Base-by-base conservation (phyloP, 345 rosid species). In the Laguncularia racemosa region DNA sequence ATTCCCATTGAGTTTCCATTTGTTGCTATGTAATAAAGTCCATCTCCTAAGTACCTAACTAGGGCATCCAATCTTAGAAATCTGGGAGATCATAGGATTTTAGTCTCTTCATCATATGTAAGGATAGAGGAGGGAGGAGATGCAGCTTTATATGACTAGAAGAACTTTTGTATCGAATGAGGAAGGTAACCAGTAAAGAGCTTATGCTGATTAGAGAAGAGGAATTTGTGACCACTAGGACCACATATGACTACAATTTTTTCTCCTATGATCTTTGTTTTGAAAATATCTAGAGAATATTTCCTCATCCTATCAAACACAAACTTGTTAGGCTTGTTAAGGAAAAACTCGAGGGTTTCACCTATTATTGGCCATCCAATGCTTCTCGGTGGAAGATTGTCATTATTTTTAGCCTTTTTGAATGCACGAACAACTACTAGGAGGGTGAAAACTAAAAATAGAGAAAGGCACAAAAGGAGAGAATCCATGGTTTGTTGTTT, bases 301-400 rank as follows among this genome's bases (percentile, higher is more conserved):
- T 70, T 78, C 2, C 57, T 59, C 84, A 78, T 82, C 62, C 87
- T 51, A 20, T 70, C 53, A 20, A 70, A 66, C 10, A 78, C 84
- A 40, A 78, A 82, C 52, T 67, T 70, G 26, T 82, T 82, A 0
- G 84, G 82, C 56, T 65, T 78, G 16, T 71, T 80, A 56, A 69
- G 76, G 63, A 76, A 50, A 70, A 82, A 82, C 12, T 70, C 71
- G 0, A 82, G 0, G 0, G 82, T 71, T 62, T 82, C 84, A 0
- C 87, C 84, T 0, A 82, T 33, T 20, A 78, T 6, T 6, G 87
- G 84, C 82, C 80, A 82, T n/a, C 87, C 87, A 14, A 74, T 58
- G 75, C 77, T 78, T 2, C 87, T 84, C 1, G 87, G 87, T 3
- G 87, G 87, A 16, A 82, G 82, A 17, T 70, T 69, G 54, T 62